Percentiles rank a stretch among this genome's conserved stretches.
Evolutionary conservation across 371 early-diverging fungal genomes (phyloP).

Genomic region (Neoconidiobolus thromboides): DNA sequence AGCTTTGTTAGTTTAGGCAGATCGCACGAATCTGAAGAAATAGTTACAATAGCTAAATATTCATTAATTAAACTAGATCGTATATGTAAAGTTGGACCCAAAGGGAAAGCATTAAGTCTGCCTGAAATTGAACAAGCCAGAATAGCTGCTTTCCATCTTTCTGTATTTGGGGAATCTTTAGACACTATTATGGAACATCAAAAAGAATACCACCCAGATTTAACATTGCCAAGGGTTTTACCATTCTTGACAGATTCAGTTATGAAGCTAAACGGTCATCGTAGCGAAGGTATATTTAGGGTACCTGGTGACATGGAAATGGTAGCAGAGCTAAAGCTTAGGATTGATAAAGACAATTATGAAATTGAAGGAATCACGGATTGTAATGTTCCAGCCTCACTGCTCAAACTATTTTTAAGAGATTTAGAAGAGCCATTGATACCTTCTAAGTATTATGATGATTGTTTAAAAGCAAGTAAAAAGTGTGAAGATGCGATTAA

Average conservation of each 20-base stretch:
- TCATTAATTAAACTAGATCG: conserved; percentile 29
- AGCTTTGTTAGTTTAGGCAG: conserved; percentile 48
- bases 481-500: conserved; percentile 28
- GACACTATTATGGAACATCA: conserved; percentile 58
- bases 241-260: conserved; percentile 66
- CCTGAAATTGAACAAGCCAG: conserved; percentile 65
- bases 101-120: conserved; percentile 49
- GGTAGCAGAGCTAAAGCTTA: conserved; percentile 43
- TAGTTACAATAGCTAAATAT: not conserved
- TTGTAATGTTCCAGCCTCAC: conserved; percentile 79
- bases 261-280: conserved; percentile 46
- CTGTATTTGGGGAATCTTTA: conserved; percentile 84
- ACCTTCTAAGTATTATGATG: conserved; percentile 54
- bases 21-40: conserved; percentile 19
- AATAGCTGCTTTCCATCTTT: conserved; percentile 68
- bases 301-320: conserved; percentile 86
- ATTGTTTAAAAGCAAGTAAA: conserved; percentile 36
- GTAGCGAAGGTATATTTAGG: conserved; percentile 90
- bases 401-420: conserved; percentile 82
- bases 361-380: conserved; percentile 52
- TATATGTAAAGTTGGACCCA: conserved; percentile 58
- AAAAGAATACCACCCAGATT: conserved; percentile 17
- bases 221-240: conserved; percentile 50
- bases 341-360: conserved; percentile 16
- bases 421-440: conserved; percentile 85